Evolutionary conservation across 2,329 filamentous ascomycete genomes (phyloP), one percentile per base, ranked within the genome.

Genomic region (Ophiostoma ips): DNA sequence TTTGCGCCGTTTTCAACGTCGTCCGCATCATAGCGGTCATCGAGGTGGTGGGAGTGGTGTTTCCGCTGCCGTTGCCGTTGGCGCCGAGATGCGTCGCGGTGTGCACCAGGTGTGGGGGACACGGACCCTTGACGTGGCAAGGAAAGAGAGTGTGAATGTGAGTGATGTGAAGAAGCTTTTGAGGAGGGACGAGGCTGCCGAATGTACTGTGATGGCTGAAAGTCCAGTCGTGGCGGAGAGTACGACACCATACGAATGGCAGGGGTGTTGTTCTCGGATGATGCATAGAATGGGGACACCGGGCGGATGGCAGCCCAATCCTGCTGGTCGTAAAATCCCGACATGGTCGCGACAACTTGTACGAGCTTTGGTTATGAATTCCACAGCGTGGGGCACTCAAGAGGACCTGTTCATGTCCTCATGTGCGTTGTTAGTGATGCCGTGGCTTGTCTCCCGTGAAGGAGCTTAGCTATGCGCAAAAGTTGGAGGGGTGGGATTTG

Each of bases 231-330:
- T 8, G 70, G 68, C 41, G 71, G 71, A 19, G 70, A 68, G 55
- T 73, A 72, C 18, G 70, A 70, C 46, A 74, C 71, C 50, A 73
- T 57, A 46, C 71, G 70, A 57, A 74, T 73, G 24, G 43, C 55
- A 52, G 65, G 61, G 37, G 60, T 60, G 56, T 66, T 70, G 57
- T 63, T 66, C 57, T 69, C 65, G 53, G 69, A 68, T 30, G 62
- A 63, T 64, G 65, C 58, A 69, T 57, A 64, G 49, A 59, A 55
- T 55, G 61, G 56, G 56, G 61, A 58, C 58, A 57, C 57, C 56
- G 62, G 52, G 52, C 45, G 49, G 43, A 51, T 40, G 36, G 31
- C 48, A 6, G 54, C 46, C 30, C 35, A 37, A 5, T 43, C 30
- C 40, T 37, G 49, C 33, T 46, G 47, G 18, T 37, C 45, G 10